Evolutionary conservation across 495 filamentous ascomycete genomes (phyloP).

Genomic region (Bathelium albidoporum): DNA sequence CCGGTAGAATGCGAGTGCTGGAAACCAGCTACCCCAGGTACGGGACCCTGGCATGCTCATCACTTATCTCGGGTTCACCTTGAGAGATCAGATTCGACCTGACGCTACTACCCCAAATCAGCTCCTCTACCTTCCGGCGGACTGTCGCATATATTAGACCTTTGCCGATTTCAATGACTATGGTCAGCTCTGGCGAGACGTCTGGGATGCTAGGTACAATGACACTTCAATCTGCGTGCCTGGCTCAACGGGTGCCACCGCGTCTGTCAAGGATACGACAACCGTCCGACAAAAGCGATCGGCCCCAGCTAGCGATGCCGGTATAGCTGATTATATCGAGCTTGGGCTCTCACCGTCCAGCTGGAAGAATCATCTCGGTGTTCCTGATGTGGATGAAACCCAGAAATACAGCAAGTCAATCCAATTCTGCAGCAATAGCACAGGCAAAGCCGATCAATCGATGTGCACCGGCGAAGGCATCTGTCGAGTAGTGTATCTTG

Average conservation of each 20-base stretch:
- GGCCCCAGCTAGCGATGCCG: background rate
- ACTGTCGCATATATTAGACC: conserved; percentile 10
- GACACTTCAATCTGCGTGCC: background rate
- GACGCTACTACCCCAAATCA: background rate
- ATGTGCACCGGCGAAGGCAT: background rate
- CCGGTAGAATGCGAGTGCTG: background rate
- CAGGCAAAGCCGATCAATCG: background rate
- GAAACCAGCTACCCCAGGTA: background rate
- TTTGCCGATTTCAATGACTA: conserved; percentile 6
- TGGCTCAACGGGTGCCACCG: background rate
- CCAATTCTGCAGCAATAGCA: background rate
- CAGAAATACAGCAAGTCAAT: background rate
- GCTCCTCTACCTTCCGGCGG: conserved; percentile 6
- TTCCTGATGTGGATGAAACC: background rate
- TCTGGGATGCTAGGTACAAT: conserved; percentile 2
- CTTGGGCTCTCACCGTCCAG: background rate
- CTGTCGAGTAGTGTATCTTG: background rate
- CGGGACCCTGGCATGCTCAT: conserved; percentile 6
- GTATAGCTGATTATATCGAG: background rate
- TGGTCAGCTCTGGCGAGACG: conserved; percentile 5
- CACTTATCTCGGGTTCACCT: conserved; percentile 1
- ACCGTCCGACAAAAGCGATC: background rate
- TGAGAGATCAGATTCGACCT: conserved; percentile 6
- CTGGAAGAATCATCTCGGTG: background rate
- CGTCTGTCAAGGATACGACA: background rate